Evolutionary conservation across 495 filamentous ascomycete species (phyloP).

Genomic region (Hypoxylon fragiforme): DNA sequence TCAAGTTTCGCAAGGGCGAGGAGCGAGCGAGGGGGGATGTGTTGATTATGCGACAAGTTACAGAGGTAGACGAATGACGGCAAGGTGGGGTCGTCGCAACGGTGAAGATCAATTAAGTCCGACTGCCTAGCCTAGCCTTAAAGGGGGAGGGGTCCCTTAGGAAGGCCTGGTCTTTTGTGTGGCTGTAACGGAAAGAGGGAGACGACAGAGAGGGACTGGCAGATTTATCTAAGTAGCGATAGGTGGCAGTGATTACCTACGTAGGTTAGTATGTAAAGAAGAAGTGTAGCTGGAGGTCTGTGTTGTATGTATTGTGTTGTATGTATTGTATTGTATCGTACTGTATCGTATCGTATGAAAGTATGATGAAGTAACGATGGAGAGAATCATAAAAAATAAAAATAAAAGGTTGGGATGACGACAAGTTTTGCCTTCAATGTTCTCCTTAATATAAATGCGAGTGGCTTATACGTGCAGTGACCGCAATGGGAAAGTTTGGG

Average conservation of each 20-base stretch:
- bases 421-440: constrained; percentile 8
- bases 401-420: neutral
- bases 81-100: constrained; percentile 40
- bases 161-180: too few relatives aligned
- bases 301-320: neutral
- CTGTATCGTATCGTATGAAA: neutral
- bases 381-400: too few relatives aligned
- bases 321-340: neutral
- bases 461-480: neutral
- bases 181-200: neutral
- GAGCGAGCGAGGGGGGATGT: constrained; percentile 14
- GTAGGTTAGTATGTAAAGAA: neutral
- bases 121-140: constrained; percentile 20
- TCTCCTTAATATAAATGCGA: constrained; percentile 1
- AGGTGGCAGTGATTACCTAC: too few relatives aligned
- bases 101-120: constrained; percentile 35
- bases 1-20: constrained; percentile 10
- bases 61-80: constrained; percentile 15
- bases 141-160: too few relatives aligned
- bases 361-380: neutral
- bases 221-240: too few relatives aligned
- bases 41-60: constrained; percentile 37
- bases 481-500: constrained; percentile 3
- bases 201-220: neutral
- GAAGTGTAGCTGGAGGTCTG: neutral